These are phyloP conservation scores for Rutstroemia sp. DNA, from an alignment of 2,329 filamentous ascomycete genomes.

Conservation along the genomic window DNA sequence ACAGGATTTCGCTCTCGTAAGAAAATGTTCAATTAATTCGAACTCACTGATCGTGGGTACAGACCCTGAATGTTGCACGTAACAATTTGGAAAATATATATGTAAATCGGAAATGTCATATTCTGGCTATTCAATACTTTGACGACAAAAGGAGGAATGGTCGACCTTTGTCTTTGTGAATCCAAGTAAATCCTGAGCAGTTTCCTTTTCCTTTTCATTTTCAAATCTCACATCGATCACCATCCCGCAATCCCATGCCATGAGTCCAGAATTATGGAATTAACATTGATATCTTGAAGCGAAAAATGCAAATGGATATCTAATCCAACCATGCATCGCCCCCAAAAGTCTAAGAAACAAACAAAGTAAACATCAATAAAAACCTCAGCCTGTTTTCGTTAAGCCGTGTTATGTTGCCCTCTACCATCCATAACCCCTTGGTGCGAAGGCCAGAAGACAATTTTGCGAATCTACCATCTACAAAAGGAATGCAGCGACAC, in stretches of 20 bases:
- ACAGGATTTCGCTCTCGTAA: background rate
- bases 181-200: background rate
- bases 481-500: constrained; percentile 25
- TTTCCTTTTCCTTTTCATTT: background rate
- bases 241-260: constrained; percentile 2
- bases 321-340: constrained; percentile 3
- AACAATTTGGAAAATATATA: background rate
- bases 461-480: constrained; percentile 21
- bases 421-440: constrained; percentile 17
- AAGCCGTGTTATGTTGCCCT: constrained; percentile 25
- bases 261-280: constrained; percentile 1
- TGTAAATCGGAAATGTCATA: background rate
- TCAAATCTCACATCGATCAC: background rate
- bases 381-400: constrained; percentile 18
- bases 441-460: constrained; percentile 15
- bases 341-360: constrained; percentile 6
- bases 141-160: constrained; percentile 2
- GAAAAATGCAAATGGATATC: background rate
- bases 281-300: background rate
- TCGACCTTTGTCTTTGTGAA: background rate
- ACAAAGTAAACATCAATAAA: constrained; percentile 10
- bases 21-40: background rate
- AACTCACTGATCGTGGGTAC: background rate
- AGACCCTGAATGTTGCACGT: background rate
- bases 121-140: constrained; percentile 1